These are phyloP conservation scores for Hordeum pubiflorum DNA, from an alignment of 202 grass and related monocot genomes.

Conservation along the genomic window DNA sequence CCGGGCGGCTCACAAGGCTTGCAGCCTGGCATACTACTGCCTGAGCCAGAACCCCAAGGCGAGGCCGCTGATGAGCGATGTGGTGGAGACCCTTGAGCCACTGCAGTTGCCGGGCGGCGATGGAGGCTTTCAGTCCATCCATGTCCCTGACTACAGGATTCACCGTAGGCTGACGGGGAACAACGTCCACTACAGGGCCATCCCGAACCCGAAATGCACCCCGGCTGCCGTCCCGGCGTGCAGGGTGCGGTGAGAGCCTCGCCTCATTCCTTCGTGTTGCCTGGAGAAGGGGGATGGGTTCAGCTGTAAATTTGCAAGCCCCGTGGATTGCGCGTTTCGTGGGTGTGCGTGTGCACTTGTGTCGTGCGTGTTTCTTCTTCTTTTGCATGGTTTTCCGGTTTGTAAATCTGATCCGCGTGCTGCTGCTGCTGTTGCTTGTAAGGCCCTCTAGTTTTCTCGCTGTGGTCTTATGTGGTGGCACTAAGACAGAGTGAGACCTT, in stretches of 20 bases:
- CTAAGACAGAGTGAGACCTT: neutral
- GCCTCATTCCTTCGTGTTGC: neutral
- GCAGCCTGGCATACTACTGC: conserved; percentile 94
- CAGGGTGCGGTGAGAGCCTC: conserved; percentile 64
- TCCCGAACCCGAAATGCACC: conserved; percentile 58
- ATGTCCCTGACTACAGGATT: conserved; percentile 47
- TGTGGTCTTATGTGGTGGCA: conserved; percentile 1
- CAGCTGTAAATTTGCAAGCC: conserved; percentile 63
- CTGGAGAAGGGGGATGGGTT: conserved; percentile 28
- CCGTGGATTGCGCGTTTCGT: conserved; percentile 26
- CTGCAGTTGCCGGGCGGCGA: conserved; percentile 65
- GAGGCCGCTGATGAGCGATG: conserved; percentile 88
- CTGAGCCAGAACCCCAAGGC: conserved; percentile 95
- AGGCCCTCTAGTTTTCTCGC: conserved; percentile 32
- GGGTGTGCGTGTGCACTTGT: neutral
- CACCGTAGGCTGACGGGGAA: conserved; percentile 44
- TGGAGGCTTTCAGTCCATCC: conserved; percentile 29
- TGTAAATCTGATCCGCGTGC: conserved; percentile 73
- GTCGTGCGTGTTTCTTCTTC: conserved; percentile 28
- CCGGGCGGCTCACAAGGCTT: conserved; percentile 80
- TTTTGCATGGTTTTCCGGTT: conserved; percentile 33
- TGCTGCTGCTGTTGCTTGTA: conserved; percentile 35
- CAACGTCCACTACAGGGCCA: conserved; percentile 59
- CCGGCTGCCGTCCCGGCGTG: conserved; percentile 52
- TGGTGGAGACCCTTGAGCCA: conserved; percentile 84